Percentiles rank a stretch among this genome's conserved stretches.
Conservation (phyloP, 495 filamentous ascomycete genomes). For the Aspergillus funiculosus region DNA sequence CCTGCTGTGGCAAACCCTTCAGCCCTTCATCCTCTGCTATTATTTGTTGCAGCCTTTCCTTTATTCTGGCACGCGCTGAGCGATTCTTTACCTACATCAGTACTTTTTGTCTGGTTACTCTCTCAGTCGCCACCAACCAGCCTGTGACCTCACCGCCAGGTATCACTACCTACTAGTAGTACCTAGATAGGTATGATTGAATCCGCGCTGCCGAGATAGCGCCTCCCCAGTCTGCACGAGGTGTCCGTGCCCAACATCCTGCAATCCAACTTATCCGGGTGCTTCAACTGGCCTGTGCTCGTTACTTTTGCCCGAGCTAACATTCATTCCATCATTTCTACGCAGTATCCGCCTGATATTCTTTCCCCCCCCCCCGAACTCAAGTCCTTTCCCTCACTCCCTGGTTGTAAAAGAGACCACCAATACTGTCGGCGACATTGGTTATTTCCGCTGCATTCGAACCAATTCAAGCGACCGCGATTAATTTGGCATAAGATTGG, state of each 20-base stretch:
- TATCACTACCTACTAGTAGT: too few relatives aligned
- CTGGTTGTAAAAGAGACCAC: too few relatives aligned
- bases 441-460: background rate
- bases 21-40: slow-evolving; percentile 6
- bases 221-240: slow-evolving; percentile 3
- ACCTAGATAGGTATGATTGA: too few relatives aligned
- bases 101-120: too few relatives aligned
- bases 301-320: too few relatives aligned
- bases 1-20: slow-evolving; percentile 8
- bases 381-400: too few relatives aligned
- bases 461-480: slow-evolving; percentile 3
- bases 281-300: slow-evolving; percentile 10
- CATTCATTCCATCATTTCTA: too few relatives aligned
- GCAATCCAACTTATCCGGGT: too few relatives aligned
- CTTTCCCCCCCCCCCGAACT: too few relatives aligned
- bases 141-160: slow-evolving; percentile 22
- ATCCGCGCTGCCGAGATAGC: slow-evolving; percentile 10
- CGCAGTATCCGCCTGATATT: too few relatives aligned
- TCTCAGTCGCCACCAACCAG: slow-evolving; percentile 7
- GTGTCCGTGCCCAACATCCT: slow-evolving; percentile 26
- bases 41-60: slow-evolving; percentile 13
- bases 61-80: slow-evolving; percentile 5
- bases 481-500: slow-evolving; percentile 19
- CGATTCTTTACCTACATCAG: too few relatives aligned
- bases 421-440: too few relatives aligned